Percentiles rank a stretch among this genome's conserved stretches.
These are phyloP conservation scores for Penicillium lagena DNA, from an alignment of 495 filamentous ascomycete species.

Conservation along the genomic window DNA sequence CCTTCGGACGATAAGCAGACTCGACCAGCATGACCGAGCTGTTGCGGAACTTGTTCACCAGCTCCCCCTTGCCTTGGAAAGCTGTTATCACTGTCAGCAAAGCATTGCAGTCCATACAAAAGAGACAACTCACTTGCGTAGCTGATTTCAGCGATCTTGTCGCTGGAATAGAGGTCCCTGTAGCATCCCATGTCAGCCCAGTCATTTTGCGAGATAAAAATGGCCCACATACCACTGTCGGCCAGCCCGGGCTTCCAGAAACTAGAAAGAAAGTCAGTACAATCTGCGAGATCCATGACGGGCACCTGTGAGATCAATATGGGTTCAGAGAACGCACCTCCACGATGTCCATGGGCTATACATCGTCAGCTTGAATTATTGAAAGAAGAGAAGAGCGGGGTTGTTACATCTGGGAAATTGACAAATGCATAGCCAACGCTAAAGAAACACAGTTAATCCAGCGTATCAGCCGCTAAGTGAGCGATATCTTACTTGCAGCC, in stretches of 20 bases:
- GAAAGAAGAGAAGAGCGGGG: neutral
- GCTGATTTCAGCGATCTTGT: constrained; percentile 84
- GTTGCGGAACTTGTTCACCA: constrained; percentile 93
- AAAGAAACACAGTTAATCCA: constrained; percentile 19
- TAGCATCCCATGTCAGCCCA: neutral
- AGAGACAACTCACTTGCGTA: constrained; percentile 71
- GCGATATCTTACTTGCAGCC: constrained; percentile 67
- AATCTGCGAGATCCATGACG: too few species aligned
- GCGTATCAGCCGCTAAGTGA: neutral
- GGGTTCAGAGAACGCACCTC: too few species aligned
- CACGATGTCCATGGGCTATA: constrained; percentile 65
- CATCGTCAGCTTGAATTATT: constrained; percentile 10
- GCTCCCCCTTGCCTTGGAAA: constrained; percentile 83
- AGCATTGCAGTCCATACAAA: neutral
- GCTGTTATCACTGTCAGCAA: constrained; percentile 41
- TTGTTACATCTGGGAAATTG: constrained; percentile 74
- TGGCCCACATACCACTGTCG: constrained; percentile 53
- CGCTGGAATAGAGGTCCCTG: constrained; percentile 52
- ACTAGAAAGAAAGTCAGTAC: constrained; percentile 38
- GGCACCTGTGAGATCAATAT: too few species aligned
- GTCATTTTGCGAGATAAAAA: neutral
- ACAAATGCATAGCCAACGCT: constrained; percentile 98
- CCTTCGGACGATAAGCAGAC: constrained; percentile 76
- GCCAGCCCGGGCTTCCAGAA: constrained; percentile 65
- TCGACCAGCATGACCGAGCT: constrained; percentile 89